Conservation (phyloP, 257 asterid genomes). For the Vinca minor region DNA sequence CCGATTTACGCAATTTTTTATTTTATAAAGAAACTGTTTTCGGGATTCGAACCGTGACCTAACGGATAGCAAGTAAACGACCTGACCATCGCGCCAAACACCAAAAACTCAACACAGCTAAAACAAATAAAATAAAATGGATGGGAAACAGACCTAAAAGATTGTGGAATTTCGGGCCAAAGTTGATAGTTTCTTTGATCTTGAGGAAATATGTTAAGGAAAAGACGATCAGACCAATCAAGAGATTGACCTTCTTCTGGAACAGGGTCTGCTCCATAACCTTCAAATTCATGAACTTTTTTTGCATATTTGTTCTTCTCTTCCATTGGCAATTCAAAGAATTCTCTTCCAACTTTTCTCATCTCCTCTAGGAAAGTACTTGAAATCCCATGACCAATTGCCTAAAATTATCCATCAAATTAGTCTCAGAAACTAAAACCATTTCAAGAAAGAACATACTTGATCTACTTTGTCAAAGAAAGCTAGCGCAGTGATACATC, state of each 20-base stretch:
- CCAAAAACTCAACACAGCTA: too few species aligned
- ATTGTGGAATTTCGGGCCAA: conserved; percentile 39
- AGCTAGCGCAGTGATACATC: too few species aligned
- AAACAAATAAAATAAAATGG: neutral
- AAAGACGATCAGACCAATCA: conserved; percentile 55
- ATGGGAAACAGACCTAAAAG: conserved; percentile 28
- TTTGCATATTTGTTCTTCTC: conserved; percentile 48
- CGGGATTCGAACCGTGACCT: too few species aligned
- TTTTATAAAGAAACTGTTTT: too few species aligned
- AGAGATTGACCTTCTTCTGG: conserved; percentile 51
- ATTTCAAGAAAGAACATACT: neutral
- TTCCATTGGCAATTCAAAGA: conserved; percentile 39
- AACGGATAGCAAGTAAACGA: too few species aligned
- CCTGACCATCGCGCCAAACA: too few species aligned
- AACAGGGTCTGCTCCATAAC: conserved; percentile 59
- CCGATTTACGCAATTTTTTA: too few species aligned
- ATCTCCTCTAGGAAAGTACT: conserved; percentile 27
- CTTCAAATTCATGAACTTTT: conserved; percentile 36
- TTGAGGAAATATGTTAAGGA: conserved; percentile 29
- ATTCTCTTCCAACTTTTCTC: conserved; percentile 29
- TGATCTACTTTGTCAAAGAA: neutral
- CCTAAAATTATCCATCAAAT: conserved; percentile 21
- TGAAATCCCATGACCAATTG: conserved; percentile 44
- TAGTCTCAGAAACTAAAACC: neutral
- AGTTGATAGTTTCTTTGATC: conserved; percentile 33